Percentiles rank a stretch among this genome's conserved stretches.
These are phyloP conservation scores for Microthyrium microscopicum DNA, from an alignment of 2,329 filamentous ascomycete species.

Conservation along the genomic window DNA sequence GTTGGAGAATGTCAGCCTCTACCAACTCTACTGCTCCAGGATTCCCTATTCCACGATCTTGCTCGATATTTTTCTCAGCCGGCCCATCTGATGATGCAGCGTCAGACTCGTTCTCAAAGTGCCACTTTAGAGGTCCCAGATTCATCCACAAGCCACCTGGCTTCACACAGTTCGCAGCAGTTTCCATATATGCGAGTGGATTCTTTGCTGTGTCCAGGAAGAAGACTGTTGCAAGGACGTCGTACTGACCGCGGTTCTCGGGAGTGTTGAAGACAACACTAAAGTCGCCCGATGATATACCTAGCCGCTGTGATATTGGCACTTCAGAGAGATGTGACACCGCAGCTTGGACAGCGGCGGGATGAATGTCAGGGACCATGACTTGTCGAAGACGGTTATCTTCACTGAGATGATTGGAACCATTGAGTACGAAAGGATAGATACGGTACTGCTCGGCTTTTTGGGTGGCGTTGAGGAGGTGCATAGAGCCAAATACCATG, in stretches of 20 bases:
- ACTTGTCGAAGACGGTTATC: slow-evolving; percentile 60
- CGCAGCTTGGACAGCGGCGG: slow-evolving; percentile 13
- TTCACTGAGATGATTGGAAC: slow-evolving; percentile 68
- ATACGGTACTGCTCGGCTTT: slow-evolving; percentile 49
- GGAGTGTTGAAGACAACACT: slow-evolving; percentile 62
- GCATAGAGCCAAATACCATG: slow-evolving; percentile 70
- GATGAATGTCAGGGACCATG: slow-evolving; percentile 56
- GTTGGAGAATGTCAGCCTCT: slow-evolving; percentile 67
- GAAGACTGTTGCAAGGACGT: slow-evolving; percentile 79
- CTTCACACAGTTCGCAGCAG: slow-evolving; percentile 61
- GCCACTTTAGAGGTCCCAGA: slow-evolving; percentile 82
- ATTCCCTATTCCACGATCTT: slow-evolving; percentile 53
- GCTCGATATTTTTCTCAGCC: no score
- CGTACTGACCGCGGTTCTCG: slow-evolving; percentile 45
- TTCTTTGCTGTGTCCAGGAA: slow-evolving; percentile 97
- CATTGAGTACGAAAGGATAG: slow-evolving; percentile 72
- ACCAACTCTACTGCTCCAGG: slow-evolving; percentile 82
- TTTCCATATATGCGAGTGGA: slow-evolving; percentile 73
- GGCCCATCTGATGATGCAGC: not conserved
- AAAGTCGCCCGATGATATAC: slow-evolving; percentile 89
- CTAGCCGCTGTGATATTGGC: slow-evolving; percentile 50
- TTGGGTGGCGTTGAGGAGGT: slow-evolving; percentile 54
- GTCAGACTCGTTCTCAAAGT: slow-evolving; percentile 55
- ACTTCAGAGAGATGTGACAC: slow-evolving; percentile 12
- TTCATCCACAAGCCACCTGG: slow-evolving; percentile 75